These are phyloP conservation scores for Populus hybrid DNA, from an alignment of 441 rosid genomes.

Conservation along the genomic window DNA sequence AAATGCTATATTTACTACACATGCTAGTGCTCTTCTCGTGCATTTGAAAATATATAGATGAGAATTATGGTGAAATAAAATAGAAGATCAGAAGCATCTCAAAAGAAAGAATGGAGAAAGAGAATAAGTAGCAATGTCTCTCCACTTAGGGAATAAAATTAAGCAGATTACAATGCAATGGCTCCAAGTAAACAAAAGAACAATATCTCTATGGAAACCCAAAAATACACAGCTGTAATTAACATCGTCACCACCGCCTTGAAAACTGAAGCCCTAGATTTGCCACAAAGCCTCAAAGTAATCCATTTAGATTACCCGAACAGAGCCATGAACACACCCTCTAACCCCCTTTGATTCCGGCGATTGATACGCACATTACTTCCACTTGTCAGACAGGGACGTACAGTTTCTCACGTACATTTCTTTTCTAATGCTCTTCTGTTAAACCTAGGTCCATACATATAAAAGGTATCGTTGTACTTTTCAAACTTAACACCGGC, in stretches of 20 bases:
- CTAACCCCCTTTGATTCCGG: constrained; percentile 33
- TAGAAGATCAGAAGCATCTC: neutral
- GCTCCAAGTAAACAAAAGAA: neutral
- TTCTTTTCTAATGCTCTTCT: neutral
- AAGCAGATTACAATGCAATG: neutral
- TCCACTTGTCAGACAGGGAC: constrained; percentile 25
- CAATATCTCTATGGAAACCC: neutral
- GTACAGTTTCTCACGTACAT: neutral
- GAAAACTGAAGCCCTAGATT: neutral
- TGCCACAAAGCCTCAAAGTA: constrained; percentile 3
- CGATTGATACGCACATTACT: constrained; percentile 19
- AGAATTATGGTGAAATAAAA: neutral
- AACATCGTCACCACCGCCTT: neutral
- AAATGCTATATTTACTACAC: neutral
- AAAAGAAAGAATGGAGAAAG: too few relatives aligned
- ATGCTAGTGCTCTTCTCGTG: constrained; percentile 1
- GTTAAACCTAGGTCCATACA: neutral
- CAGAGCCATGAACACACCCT: constrained; percentile 27
- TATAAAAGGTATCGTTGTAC: neutral
- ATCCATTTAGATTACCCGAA: constrained; percentile 24
- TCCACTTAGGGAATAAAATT: neutral
- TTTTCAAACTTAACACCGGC: constrained; percentile 26
- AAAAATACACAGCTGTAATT: constrained; percentile 10
- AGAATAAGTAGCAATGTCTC: neutral
- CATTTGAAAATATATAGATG: neutral